Evolutionary conservation across 129 eudicot genomes (phyloP).

Genomic region (carrot (Daucus carota)): DNA sequence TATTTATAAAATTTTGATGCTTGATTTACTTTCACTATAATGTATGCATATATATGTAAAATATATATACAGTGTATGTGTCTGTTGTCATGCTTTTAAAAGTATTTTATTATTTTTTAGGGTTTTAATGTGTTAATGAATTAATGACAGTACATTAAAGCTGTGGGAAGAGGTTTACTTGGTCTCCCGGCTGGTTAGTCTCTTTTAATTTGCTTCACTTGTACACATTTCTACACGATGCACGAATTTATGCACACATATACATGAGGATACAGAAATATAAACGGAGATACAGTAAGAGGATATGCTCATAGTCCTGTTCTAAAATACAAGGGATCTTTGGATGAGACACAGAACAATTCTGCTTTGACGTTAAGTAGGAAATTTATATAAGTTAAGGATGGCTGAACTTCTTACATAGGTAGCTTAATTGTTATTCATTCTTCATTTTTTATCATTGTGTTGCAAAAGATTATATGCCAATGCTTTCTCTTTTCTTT

Average conservation of each 20-base stretch:
- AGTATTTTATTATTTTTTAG: neutral
- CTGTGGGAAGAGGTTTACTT: slow-evolving; percentile 66
- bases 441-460: neutral
- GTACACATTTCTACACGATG: neutral
- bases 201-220: neutral
- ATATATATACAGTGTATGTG: neutral
- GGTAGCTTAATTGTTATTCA: neutral
- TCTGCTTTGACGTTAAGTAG: neutral
- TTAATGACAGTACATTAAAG: slow-evolving; percentile 59
- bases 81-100: neutral
- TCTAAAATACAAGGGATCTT: neutral
- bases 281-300: neutral
- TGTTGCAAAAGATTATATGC: neutral
- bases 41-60: neutral
- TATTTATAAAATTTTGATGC: neutral
- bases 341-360: neutral
- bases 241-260: neutral
- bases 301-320: neutral
- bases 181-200: slow-evolving; percentile 69
- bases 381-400: neutral
- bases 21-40: neutral
- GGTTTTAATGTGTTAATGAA: slow-evolving; percentile 8
- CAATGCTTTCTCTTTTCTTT: too few relatives aligned
- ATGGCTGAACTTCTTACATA: neutral
- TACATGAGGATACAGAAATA: neutral